Conservation (phyloP, 805 yeast species). For the Pichia deserticola region DNA sequence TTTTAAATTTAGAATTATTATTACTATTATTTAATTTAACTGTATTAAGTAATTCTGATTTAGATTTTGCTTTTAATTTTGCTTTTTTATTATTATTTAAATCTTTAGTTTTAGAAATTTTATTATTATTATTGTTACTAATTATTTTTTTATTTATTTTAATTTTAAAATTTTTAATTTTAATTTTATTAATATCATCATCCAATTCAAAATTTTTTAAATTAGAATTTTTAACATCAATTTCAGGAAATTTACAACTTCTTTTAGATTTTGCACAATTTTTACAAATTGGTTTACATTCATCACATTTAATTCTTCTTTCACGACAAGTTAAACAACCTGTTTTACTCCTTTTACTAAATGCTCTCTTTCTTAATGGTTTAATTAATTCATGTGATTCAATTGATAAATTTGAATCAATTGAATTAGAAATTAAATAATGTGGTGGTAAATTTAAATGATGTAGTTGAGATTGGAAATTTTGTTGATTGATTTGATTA, state of each 20-base stretch:
- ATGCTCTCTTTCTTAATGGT: conserved; percentile 27
- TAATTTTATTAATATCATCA: no score
- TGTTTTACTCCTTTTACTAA: conserved; percentile 59
- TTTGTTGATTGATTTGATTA: no score
- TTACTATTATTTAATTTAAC: no score
- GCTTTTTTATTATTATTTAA: no score
- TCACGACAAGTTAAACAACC: conserved; percentile 72
- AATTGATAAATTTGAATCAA: neutral
- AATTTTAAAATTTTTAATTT: no score
- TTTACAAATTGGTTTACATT: conserved; percentile 58
- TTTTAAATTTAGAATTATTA: no score
- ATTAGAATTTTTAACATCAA: conserved; percentile 15
- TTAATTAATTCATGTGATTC: neutral
- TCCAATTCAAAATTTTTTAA: neutral
- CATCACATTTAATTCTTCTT: conserved; percentile 70
- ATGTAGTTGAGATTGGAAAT: no score
- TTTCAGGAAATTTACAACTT: conserved; percentile 60
- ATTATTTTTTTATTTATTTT: no score
- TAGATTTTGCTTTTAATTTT: no score
- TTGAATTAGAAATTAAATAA: neutral
- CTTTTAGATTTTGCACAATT: conserved; percentile 62
- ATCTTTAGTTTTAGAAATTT: no score
- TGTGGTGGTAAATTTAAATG: neutral
- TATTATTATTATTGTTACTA: no score
- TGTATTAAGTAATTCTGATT: no score